Base-by-base conservation (phyloP, 1,139 yeast species). In the Kluyveromyces sp. region DNA sequence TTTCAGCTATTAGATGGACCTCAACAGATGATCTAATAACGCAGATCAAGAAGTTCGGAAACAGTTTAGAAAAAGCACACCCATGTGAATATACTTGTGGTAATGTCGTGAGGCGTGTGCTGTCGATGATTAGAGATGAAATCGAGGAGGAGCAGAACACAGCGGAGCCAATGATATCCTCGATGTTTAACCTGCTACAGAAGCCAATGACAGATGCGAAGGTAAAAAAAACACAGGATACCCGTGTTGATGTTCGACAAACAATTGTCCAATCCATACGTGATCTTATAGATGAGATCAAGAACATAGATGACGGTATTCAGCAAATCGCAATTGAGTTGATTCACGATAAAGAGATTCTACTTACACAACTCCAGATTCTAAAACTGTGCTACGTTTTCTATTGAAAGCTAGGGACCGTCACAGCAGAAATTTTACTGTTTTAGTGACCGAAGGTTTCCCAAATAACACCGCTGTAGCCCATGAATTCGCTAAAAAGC, bases 201-300 rank as follows among this genome's bases (percentile, higher is more conserved):
- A 81, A 83, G 28, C 67, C 66, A 7, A 67, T 61, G 27, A 61
- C 54, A 35, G 48, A 59, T 49, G 35, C 50, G 25, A 53, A 55
- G 41, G 56, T 56, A 10, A 53, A 54, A 34, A 52, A 60, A 49
- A 50, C 54, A 48, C 58, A 54, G 46, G 50, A 52, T 51, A 54
- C 53, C 58, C 64, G 59, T 64, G 53, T 61, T 53, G 96, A 88
- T 60, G 76, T 86, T 60, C 78, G 96, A 60, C 87, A 96, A 4
- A 82, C 88, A 37, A 83, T 90, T 35, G 90, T 92, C 50, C 97
- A 92, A 66, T 97, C 96, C 3, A 90, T 94, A 52, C 83, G 89
- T 62, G 97, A 89, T 58, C 75, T 94, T 50, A 81, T 89, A 48
- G 98, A 92, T 66, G 99, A 94, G 66, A 86, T 94, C 49, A 76